Evolutionary conservation across 2,329 filamentous ascomycete species (phyloP), one percentile per base, ranked within the genome.

Genomic region (Gyromitra esculenta): DNA sequence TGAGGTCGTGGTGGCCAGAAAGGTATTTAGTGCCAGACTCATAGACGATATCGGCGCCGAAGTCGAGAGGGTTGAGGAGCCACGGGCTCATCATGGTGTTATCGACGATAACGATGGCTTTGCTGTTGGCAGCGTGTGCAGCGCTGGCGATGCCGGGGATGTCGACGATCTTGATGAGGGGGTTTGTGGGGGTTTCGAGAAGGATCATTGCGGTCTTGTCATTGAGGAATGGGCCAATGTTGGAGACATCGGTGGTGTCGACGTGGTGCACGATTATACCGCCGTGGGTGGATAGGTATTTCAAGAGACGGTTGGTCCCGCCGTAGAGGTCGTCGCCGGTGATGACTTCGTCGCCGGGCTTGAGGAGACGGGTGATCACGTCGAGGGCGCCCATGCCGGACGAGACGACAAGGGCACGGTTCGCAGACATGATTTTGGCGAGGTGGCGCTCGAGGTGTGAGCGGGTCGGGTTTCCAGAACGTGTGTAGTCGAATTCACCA

Each of bases 51-150:
- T 99, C 96, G 15, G 95, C 94, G 73, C 96, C 96, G 37, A 98
- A 88, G 77, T 98, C 95, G 18, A 99, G 89, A 5, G 96, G 96
- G 85, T 97, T 98, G 82, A 91, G 91, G 6, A 99, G 90, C 86
- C 97, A 91, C 9, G 96, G 96, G 1, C 94, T 97, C 80, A 99
- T 90, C 96, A 99, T 99, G 74, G 96, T 99, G 86, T 99, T 99
- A 85, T 99, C 96, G 35, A 98, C 96, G 1, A 94, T 90, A 15
- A 99, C 94, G 52, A 98, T 86, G 35, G 93, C 92, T 78, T 89
- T 89, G 6, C 91, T 86, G 83, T 96, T 97, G 64, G 88, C 89
- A 48, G 91, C 89, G 83, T 98, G 96, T 0, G 92, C 89, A 21
- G 91, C 85, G 50, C 87, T 87, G 13, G 96, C 90, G 80, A 99